These are phyloP conservation scores for Diplodia sapinea DNA, from an alignment of 2,329 filamentous ascomycete species.

Conservation along the genomic window DNA sequence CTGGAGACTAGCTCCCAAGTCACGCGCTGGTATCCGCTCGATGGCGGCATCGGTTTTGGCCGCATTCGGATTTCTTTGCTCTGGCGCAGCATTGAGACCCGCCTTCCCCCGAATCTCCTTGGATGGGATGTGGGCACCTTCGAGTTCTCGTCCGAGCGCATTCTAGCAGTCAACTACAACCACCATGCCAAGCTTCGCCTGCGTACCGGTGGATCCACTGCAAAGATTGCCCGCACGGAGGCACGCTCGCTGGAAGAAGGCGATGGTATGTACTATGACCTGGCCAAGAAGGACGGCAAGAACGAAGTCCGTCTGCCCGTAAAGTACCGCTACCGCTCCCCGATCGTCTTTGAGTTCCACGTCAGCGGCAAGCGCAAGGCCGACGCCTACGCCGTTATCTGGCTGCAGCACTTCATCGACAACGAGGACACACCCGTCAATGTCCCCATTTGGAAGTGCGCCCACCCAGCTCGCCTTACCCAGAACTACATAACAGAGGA, in stretches of 20 bases:
- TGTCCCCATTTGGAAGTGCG: slow-evolving; percentile 88
- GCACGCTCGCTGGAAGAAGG: slow-evolving; percentile 66
- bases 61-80: slow-evolving; percentile 86
- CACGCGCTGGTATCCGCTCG: slow-evolving; percentile 94
- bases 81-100: slow-evolving; percentile 87
- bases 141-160: slow-evolving; percentile 75
- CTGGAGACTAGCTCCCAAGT: slow-evolving; percentile 84
- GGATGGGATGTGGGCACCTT: slow-evolving; percentile 97
- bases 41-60: slow-evolving; percentile 89
- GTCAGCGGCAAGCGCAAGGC: slow-evolving; percentile 69
- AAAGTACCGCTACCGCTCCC: slow-evolving; percentile 86
- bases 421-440: slow-evolving; percentile 78
- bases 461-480: slow-evolving; percentile 74
- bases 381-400: slow-evolving; percentile 79
- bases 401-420: slow-evolving; percentile 85
- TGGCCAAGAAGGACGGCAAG: slow-evolving; percentile 58
- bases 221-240: slow-evolving; percentile 67
- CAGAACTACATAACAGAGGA: slow-evolving; percentile 91
- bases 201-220: slow-evolving; percentile 83
- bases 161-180: slow-evolving; percentile 68
- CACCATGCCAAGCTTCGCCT: slow-evolving; percentile 72
- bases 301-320: slow-evolving; percentile 77
- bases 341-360: slow-evolving; percentile 87
- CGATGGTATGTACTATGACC: slow-evolving; percentile 66
- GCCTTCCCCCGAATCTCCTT: slow-evolving; percentile 80